Percentiles rank a stretch among this genome's conserved stretches.
Evolutionary conservation across 1,139 yeast genomes (phyloP).

Genomic region (Yamadazyma dendronema): DNA sequence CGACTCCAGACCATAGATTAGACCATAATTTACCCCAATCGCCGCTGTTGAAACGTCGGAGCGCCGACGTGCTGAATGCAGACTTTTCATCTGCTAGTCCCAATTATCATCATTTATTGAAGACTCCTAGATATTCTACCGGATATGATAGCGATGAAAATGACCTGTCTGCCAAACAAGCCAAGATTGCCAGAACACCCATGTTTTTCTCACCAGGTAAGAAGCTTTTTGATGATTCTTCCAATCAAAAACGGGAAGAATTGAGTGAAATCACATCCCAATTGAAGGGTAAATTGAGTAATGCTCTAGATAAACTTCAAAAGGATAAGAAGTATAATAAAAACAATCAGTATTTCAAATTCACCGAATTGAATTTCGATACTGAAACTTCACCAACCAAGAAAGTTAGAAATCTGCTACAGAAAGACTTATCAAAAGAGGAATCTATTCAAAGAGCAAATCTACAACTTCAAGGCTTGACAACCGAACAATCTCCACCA

Average conservation of each 20-base stretch:
- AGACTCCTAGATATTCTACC: conserved; percentile 36
- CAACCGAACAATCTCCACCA: conserved; percentile 4
- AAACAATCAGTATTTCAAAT: conserved; percentile 23
- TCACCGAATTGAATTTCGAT: conserved; percentile 34
- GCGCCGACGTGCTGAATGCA: conserved; percentile 2
- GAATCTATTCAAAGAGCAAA: conserved; percentile 20
- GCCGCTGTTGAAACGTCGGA: conserved; percentile 36
- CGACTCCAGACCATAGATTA: conserved; percentile 31
- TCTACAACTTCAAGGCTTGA: conserved; percentile 37
- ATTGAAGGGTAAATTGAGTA: conserved; percentile 36
- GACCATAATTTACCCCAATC: conserved; percentile 33
- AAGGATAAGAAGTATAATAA: conserved; percentile 18
- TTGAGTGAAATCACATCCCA: conserved; percentile 40
- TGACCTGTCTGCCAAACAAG: neutral
- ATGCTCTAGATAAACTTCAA: conserved; percentile 42
- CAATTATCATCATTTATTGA: conserved; percentile 20
- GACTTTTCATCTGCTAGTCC: conserved; percentile 5
- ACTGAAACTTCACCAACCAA: conserved; percentile 32
- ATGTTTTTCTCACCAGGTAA: conserved; percentile 44
- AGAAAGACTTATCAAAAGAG: conserved; percentile 5
- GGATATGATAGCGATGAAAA: conserved; percentile 1
- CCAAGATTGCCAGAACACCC: conserved; percentile 23
- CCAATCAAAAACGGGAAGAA: conserved; percentile 25
- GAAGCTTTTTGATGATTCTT: conserved; percentile 22
- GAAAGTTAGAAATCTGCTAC: conserved; percentile 11